Conservation (phyloP, 148 eudicot genomes). For the Spergularia bocconei region DNA sequence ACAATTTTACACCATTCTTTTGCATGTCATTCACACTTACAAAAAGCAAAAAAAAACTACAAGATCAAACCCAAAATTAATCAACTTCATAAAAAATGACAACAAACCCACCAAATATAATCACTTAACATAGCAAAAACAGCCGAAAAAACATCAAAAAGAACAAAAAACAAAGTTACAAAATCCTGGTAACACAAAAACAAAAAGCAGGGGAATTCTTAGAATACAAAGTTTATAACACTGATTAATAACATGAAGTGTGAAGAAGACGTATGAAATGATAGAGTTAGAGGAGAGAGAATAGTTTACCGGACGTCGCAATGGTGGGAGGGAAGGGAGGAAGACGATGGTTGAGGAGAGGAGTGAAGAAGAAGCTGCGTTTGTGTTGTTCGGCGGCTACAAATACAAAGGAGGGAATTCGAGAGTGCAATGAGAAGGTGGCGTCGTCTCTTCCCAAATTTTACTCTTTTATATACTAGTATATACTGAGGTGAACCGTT, state of each 20-base stretch:
- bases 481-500: too few relatives aligned
- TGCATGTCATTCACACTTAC: neutral
- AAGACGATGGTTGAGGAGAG: too few relatives aligned
- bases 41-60: neutral
- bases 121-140: neutral
- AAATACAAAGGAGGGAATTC: too few relatives aligned
- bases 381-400: too few relatives aligned
- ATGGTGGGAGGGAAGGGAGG: too few relatives aligned
- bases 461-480: too few relatives aligned
- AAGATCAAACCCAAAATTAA: neutral
- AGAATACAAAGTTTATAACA: neutral
- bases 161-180: neutral
- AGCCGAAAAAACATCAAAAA: neutral
- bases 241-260: neutral
- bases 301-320: neutral
- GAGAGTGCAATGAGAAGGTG: too few relatives aligned
- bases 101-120: neutral
- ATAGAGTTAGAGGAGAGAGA: neutral
- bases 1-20: neutral
- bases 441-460: too few relatives aligned
- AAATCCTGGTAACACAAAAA: neutral
- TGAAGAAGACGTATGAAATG: neutral
- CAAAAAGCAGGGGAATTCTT: slow-evolving; percentile 2
- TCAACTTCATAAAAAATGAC: neutral
- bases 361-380: neutral